A percentile compares a stretch with the other conserved stretches of the same genome.
phyloP scores from a whole-genome alignment of 768 basidiomycete genomes.

The Rhizopogon salebrosus region DNA sequence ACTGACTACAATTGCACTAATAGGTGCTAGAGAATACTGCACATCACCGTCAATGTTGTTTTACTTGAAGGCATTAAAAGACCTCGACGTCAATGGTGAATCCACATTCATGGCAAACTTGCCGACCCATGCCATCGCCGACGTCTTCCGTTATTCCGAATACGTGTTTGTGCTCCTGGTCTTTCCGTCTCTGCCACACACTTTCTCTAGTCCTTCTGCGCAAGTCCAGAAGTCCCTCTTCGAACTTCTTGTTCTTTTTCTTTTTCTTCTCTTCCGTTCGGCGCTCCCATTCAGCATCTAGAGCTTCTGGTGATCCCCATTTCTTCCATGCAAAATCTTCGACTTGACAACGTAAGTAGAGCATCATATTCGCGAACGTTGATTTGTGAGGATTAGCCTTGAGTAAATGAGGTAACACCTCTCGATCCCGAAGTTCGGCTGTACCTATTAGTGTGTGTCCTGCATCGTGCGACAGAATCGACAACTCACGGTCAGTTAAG shows the following conservation, averaged over 20 bases:
- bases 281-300: slow-evolving; percentile 83
- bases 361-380: slow-evolving; percentile 98
- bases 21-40: too few relatives aligned
- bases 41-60: too few relatives aligned
- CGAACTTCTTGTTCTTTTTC: slow-evolving; percentile 93
- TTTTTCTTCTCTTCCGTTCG: slow-evolving; percentile 79
- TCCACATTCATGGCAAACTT: slow-evolving; percentile 86
- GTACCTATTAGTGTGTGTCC: slow-evolving; percentile 2
- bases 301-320: slow-evolving; percentile 90
- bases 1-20: too few relatives aligned
- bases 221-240: slow-evolving; percentile 80
- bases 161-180: slow-evolving; percentile 83
- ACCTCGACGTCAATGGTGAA: slow-evolving; percentile 89
- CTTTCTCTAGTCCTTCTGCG: slow-evolving; percentile 83
- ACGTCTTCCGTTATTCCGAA: slow-evolving; percentile 60
- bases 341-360: slow-evolving; percentile 89
- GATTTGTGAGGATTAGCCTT: slow-evolving; percentile 94
- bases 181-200: slow-evolving; percentile 82
- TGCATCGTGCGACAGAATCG: neutral
- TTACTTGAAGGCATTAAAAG: slow-evolving; percentile 34
- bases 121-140: slow-evolving; percentile 51
- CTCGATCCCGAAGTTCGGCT: slow-evolving; percentile 93
- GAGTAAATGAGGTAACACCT: slow-evolving; percentile 86
- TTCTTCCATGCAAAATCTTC: slow-evolving; percentile 98
- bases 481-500: slow-evolving; percentile 76